Evolutionary conservation across 1,284 basidiomycete genomes (phyloP), one percentile per base, ranked within the genome.

Genomic region (Ustilago tritici): DNA sequence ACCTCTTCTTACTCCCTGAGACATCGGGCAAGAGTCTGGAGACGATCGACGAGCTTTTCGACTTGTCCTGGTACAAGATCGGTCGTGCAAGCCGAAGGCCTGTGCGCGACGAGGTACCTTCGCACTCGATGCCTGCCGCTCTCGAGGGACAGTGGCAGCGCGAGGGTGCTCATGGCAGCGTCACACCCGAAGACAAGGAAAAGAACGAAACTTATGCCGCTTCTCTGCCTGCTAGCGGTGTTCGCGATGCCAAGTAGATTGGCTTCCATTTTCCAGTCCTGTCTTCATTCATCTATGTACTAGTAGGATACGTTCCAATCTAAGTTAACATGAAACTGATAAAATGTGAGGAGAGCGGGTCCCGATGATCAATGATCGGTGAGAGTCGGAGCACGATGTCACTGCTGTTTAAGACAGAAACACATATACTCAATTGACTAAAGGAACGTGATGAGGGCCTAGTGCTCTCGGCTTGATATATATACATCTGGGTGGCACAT

Each of bases 31-130:
- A 66, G 74, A 69, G 65, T 58, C 57, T 77, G 38, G 74, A 77
- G 74, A 72, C 49, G 52, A 72, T 77, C 63, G 74, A 77, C 56
- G 70, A 77, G 66, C 61, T 77, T 9, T 77, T 77, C 61, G 74
- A 77, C 34, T 32, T 77, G 61, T 70, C 74, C 1, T 77, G 74
- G 74, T 77, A 77, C 70, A 77, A 72, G 66, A 77, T 77, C 35
- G 74, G 70, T 17, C 59, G 65, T 15, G 74, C 74, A 23, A 68
- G 65, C 47, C 61, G 74, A 47, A 58, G 74, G 31, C 74, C 74
- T 11, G 57, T 63, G 40, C 68, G 68, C 40, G 69, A 71, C 62
- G 74, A 76, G 52, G 46, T 76, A 47, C 74, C 74, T 31, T 52
- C 55, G 14, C 74, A 76, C 74, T 68, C 74, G 52, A 76, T 76